Percentiles rank a stretch among this genome's conserved stretches.
Conservation (phyloP, 306 rosid genomes). For the Biancaea sappan region DNA sequence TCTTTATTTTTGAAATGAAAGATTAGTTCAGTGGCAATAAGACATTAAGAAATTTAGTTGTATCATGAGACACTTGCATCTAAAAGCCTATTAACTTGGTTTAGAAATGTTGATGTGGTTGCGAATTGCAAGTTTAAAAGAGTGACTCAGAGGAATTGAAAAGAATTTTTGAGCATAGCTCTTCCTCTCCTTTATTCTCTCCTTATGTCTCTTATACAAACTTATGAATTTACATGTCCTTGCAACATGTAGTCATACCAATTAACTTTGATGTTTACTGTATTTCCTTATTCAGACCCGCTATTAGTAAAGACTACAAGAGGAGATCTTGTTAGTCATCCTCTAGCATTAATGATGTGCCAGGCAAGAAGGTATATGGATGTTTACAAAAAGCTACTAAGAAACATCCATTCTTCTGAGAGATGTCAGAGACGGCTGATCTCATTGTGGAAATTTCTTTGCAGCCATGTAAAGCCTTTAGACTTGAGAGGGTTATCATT, state of each 20-base stretch:
- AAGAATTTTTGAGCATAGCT: conserved; percentile 9
- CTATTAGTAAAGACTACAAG: conserved; percentile 94
- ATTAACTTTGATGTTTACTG: conserved; percentile 19
- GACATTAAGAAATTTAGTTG: conserved; percentile 4
- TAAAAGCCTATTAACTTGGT: conserved; percentile 16
- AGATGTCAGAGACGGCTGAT: conserved; percentile 97
- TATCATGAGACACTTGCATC: not conserved
- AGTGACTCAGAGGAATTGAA: not conserved
- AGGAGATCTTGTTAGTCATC: conserved; percentile 85
- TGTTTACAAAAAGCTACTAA: conserved; percentile 93
- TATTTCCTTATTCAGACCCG: conserved; percentile 62
- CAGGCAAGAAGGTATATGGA: conserved; percentile 99
- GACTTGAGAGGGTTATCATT: conserved; percentile 93
- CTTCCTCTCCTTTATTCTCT: not conserved
- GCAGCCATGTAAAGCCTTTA: conserved; percentile 99
- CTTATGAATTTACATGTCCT: not conserved
- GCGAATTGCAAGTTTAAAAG: not conserved
- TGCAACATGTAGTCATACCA: too few species aligned
- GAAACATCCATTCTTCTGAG: conserved; percentile 92
- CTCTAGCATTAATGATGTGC: conserved; percentile 99
- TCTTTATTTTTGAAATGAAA: conserved; percentile 7
- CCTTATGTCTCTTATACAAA: not conserved
- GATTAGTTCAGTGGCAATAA: too few species aligned
- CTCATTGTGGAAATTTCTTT: conserved; percentile 98
- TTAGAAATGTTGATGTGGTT: conserved; percentile 10